Evolutionary conservation across 192 early-diverging fungal genomes (phyloP), one percentile per base, ranked within the genome.

Genomic region (Borealophlyctis nickersoniae): DNA sequence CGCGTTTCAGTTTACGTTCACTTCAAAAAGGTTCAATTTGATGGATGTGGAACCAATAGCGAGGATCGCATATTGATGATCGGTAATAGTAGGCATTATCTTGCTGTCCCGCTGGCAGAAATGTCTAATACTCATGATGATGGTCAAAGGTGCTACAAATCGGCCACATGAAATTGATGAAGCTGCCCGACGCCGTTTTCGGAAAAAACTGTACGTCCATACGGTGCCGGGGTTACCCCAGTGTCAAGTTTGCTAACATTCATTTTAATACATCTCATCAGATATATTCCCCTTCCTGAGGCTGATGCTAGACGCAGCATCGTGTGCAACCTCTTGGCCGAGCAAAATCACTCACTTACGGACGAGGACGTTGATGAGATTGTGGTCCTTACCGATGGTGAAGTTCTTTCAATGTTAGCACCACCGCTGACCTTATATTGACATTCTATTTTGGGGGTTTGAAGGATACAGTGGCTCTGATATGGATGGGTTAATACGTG

Each of bases 91-190:
- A 31, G 24, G 33, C 24, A 26, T 11, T 31, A 32, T 3, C 28
- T 3, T 3, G 54, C 3, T 56, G 2, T 26, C 33, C 19, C 19
- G 28, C 54, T 31, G 45, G 11, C n/a, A 13, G 11, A 48, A 48
- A 48, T 9, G 9, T 9, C 45, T 48, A n/a, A 48, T n/a, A n/a
- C 45, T 48, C 45, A 9, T 48, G n/a, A 48, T 48, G 45, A 9
- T n/a, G n/a, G 45, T 48, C 45, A n/a, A 24, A 73, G 55, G 65
- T 14, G 69, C 75, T 16, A 73, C 73, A 16, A 66, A 70, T 36
- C 71, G 89, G 45, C 94, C 94, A 32, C 88, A 90, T 30, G 94
- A 97, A 65, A 85, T 97, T 29, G 94, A 97, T 63, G 94, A 97
- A 65, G 94, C 94, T 16, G 93, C 92, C 2, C 72, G 92, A 28